phyloP scores from a whole-genome alignment of 345 rosid species.

The Atalantia buxifolia region DNA sequence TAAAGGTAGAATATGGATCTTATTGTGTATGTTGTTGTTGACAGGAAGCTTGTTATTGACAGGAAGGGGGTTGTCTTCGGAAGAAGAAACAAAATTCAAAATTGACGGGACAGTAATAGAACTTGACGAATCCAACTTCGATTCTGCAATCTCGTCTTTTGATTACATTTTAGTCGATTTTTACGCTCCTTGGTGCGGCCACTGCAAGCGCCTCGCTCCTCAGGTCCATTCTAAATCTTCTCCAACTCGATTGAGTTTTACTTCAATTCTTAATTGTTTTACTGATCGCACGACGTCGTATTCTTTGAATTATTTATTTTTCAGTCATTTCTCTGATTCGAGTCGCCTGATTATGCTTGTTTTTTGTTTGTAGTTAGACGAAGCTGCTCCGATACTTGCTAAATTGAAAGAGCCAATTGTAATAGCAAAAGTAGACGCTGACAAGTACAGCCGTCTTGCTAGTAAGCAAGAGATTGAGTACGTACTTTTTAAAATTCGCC shows the following conservation, averaged over 20 bases:
- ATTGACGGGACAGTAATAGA: constrained; percentile 72
- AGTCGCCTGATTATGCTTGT: too few species aligned
- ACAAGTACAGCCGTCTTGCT: constrained; percentile 62
- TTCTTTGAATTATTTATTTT: not conserved
- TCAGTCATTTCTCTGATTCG: too few species aligned
- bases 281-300: not conserved
- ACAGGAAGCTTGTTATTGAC: not conserved
- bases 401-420: constrained; percentile 68
- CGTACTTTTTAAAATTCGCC: constrained; percentile 9
- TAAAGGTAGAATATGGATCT: not conserved
- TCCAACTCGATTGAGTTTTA: not conserved
- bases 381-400: constrained; percentile 80
- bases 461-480: constrained; percentile 82
- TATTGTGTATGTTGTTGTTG: not conserved
- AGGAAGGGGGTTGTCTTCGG: not conserved
- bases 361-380: constrained; percentile 59
- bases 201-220: constrained; percentile 91
- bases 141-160: constrained; percentile 64
- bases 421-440: constrained; percentile 85
- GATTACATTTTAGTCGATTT: constrained; percentile 82
- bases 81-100: constrained; percentile 24
- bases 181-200: constrained; percentile 99
- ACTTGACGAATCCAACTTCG: constrained; percentile 84
- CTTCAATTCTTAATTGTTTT: not conserved
- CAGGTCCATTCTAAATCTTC: constrained; percentile 46